Evolutionary conservation across 2,329 filamentous ascomycete genomes (phyloP), one percentile per base, ranked within the genome.

Genomic region (Fonsecaea nubica): DNA sequence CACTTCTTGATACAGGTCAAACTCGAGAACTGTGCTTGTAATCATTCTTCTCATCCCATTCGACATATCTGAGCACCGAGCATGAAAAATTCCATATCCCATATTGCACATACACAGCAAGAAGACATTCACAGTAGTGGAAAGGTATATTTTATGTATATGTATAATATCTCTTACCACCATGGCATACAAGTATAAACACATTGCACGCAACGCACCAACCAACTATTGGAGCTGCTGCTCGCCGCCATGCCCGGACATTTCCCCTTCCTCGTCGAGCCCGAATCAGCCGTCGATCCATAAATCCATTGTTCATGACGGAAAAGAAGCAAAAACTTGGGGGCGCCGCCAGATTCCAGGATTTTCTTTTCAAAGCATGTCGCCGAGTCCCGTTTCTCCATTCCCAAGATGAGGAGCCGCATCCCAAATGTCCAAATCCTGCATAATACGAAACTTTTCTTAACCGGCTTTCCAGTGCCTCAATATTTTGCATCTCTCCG

Each of bases 361-460:
- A 12, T 50, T 21, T 25, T 21, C 25, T 30, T 8, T 42, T n/a
- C 12, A 25, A 50, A 25, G 21, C 45, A 50, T 50, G 18, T 50
- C 45, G 45, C 3, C 25, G 45, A 30, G 4, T 50, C 45, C 45
- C 45, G 2, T 50, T 18, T 12, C 12, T 12, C 12, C 18, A 50
- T 30, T 50, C 21, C 45, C 40, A 42, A 50, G 5, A 32, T 32
- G 18, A 21, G 40, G 9, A 9, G 18, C 8, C 21, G 45, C 45
- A 18, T 50, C 45, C 45, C 45, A 50, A 12, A 50, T 50, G 45
- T 50, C 45, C 45, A 50, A 50, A 13, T 50, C 45, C 45, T 25
- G 9, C 21, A 18, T 10, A 50, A 25, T 13, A 50, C 25, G 45
- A 50, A 50, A 25, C 3, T 30, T 50, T 50, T 50, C n/a, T 48